Evolutionary conservation across 768 basidiomycete species (phyloP), one percentile per base, ranked within the genome.

Genomic region (Trametes cinnabarina): DNA sequence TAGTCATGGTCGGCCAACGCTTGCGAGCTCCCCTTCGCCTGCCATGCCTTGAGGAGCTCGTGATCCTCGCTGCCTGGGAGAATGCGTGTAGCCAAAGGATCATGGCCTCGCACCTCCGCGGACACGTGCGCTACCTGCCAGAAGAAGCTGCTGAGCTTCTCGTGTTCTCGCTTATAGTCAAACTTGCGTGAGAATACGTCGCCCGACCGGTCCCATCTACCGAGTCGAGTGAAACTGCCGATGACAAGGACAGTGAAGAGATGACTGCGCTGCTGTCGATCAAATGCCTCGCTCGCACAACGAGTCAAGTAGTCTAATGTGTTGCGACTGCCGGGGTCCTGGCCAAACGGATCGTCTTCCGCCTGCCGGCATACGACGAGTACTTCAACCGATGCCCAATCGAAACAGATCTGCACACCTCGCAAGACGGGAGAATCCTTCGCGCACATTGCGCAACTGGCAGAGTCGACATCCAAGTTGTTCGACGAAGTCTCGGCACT

Each of bases 241-340:
- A 43, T 3, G 47, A 54, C 22, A 20, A 49, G 17, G 39, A 60
- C 48, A 3, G 40, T 23, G 48, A 32, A 60, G n/a, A 39, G 42
- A 34, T 51, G 34, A 3, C 35, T 55, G 2, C 53, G 47, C 2
- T 60, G 59, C 28, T 60, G 59, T 20, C n/a, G 9, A 0, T 28
- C 15, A 35, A 55, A 46, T 0, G 55, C 34, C 19, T 23, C 19
- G 14, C 28, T n/a, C 6, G 42, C 40, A n/a, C n/a, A n/a, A n/a
- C n/a, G n/a, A n/a, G n/a, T n/a, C n/a, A n/a, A n/a, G 42, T 50
- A 54, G 7, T 28, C 8, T 6, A 50, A 35, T 3, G 53, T 58
- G 23, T 47, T n/a, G n/a, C n/a, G n/a, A n/a, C 42, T 7, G 20
- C 50, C 17, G 52, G 49, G n/a, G 19, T n/a, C 35, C 9, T 15